These are phyloP conservation scores for Phytophthora kernoviae DNA, from an alignment of 352 stramenopile species.

Conservation along the genomic window DNA sequence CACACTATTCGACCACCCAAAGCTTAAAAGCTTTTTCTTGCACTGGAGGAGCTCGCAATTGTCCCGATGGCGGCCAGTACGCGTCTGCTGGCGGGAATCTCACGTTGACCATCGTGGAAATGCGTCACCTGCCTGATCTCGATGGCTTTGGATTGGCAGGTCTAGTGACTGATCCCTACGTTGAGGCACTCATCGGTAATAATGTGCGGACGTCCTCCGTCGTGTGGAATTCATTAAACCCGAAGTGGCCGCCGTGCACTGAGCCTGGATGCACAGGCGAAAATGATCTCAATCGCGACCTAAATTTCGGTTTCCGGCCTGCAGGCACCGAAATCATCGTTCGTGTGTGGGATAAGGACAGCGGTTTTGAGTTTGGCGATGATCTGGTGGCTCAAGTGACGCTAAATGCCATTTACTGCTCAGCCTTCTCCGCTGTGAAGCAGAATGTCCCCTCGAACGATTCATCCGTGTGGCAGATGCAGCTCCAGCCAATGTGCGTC, in stretches of 20 bases:
- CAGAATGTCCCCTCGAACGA: conserved; percentile 56
- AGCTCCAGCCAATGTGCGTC: conserved; percentile 69
- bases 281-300: conserved; percentile 59
- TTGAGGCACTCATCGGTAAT: conserved; percentile 75
- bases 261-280: conserved; percentile 46
- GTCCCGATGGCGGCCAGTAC: conserved; percentile 75
- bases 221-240: conserved; percentile 79
- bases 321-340: conserved; percentile 81
- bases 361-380: conserved; percentile 87
- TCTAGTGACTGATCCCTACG: conserved; percentile 77
- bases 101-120: conserved; percentile 83
- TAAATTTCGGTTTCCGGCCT: conserved; percentile 87
- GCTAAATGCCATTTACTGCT: conserved; percentile 85
- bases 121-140: conserved; percentile 84
- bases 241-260: conserved; percentile 67
- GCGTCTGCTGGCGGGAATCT: conserved; percentile 84
- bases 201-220: conserved; percentile 63
- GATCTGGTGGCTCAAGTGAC: conserved; percentile 79
- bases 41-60: conserved; percentile 63
- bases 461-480: conserved; percentile 68
- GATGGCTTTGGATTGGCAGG: conserved; percentile 75
- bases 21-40: conserved; percentile 73
- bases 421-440: conserved; percentile 54
- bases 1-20: conserved; percentile 58
- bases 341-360: conserved; percentile 78